A percentile compares a stretch with the other conserved stretches of the same genome.
These are phyloP conservation scores for Ustilago shanxiensis DNA, from an alignment of 1,284 basidiomycete species.

Conservation along the genomic window DNA sequence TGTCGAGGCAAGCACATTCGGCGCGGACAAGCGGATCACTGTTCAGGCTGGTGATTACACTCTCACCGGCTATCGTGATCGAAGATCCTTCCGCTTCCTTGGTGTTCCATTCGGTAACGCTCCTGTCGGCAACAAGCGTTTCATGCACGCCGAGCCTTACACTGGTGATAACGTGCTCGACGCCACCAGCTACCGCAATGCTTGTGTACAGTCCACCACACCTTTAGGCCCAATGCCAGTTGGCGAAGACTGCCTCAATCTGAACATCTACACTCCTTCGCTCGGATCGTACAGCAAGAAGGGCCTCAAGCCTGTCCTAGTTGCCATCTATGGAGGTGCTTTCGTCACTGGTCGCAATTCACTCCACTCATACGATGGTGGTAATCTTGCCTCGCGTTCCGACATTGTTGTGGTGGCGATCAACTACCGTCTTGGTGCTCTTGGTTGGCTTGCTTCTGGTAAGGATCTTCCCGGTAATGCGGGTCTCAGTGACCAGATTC, in stretches of 20 bases:
- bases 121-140: conserved; percentile 36
- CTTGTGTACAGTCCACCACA: conserved; percentile 30
- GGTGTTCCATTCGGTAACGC: conserved; percentile 45
- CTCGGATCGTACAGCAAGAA: conserved; percentile 38
- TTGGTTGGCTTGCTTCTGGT: conserved; percentile 55
- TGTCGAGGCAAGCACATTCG: background rate
- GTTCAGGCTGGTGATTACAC: conserved; percentile 35
- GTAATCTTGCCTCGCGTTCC: conserved; percentile 71
- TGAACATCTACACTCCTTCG: conserved; percentile 75
- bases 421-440: conserved; percentile 73
- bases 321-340: conserved; percentile 72
- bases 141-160: conserved; percentile 43
- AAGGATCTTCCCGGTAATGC: conserved; percentile 54
- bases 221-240: conserved; percentile 28
- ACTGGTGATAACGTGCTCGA: conserved; percentile 39
- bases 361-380: conserved; percentile 72
- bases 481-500: conserved; percentile 61
- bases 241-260: conserved; percentile 73
- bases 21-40: conserved; percentile 24
- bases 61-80: conserved; percentile 39
- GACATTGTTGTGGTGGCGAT: conserved; percentile 75
- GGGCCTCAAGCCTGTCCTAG: conserved; percentile 75
- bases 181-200: conserved; percentile 40
- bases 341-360: conserved; percentile 71
- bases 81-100: conserved; percentile 46